These are phyloP conservation scores for Psilocybe mexicana DNA, from an alignment of 1,284 basidiomycete species.

Conservation along the genomic window DNA sequence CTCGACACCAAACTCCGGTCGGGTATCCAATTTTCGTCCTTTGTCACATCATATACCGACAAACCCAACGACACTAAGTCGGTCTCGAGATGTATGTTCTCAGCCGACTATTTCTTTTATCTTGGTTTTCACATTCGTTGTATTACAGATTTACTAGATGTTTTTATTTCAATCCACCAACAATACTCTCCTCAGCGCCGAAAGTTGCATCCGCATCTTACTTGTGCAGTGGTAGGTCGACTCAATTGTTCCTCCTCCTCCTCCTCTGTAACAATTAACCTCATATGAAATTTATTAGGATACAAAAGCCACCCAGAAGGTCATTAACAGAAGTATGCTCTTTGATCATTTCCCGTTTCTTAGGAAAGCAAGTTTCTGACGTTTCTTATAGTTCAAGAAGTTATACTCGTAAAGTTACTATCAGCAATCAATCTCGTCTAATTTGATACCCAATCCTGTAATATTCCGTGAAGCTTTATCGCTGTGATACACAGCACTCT, in stretches of 20 bases:
- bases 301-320: constrained; percentile 46
- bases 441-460: constrained; percentile 7
- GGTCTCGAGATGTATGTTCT: constrained; percentile 52
- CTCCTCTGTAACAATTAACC: background rate
- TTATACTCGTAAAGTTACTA: constrained; percentile 37
- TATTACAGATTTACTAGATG: constrained; percentile 46
- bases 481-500: background rate
- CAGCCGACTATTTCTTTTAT: background rate
- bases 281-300: constrained; percentile 33
- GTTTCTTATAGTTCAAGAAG: constrained; percentile 42
- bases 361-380: background rate
- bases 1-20: constrained; percentile 52
- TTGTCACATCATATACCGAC: constrained; percentile 51
- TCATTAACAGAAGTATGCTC: constrained; percentile 48
- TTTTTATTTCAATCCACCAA: constrained; percentile 51
- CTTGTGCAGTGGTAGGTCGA: constrained; percentile 52
- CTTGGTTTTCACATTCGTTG: background rate
- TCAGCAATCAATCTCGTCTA: constrained; percentile 35
- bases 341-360: background rate
- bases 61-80: constrained; percentile 53
- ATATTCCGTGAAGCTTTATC: background rate
- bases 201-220: constrained; percentile 51
- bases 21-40: constrained; percentile 53
- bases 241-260: background rate
- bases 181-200: constrained; percentile 46